Percentiles rank a stretch among this genome's conserved stretches.
Conservation (phyloP, 2,329 filamentous ascomycete genomes). For the Clonostachys rhizophaga region DNA sequence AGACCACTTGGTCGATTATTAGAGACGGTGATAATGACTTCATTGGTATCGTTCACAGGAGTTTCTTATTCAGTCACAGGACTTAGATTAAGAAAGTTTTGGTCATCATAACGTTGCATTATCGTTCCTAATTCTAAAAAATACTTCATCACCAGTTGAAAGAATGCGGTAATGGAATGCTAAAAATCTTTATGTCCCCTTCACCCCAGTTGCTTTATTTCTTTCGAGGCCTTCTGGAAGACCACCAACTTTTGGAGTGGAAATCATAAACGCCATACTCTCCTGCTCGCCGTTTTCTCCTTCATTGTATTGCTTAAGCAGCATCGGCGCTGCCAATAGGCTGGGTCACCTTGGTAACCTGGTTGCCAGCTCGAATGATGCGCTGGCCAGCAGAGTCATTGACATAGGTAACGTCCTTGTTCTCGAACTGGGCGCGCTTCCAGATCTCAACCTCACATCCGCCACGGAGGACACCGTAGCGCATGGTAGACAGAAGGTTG, state of each 20-base stretch:
- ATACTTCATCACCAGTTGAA: not conserved
- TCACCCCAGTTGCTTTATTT: too few species aligned
- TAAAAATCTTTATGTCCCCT: too few species aligned
- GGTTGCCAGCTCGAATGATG: slow-evolving; percentile 79
- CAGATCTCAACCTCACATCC: slow-evolving; percentile 90
- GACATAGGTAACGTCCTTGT: slow-evolving; percentile 75
- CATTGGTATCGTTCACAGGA: too few species aligned
- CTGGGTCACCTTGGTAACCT: slow-evolving; percentile 78
- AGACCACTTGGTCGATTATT: too few species aligned
- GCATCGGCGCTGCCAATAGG: slow-evolving; percentile 81
- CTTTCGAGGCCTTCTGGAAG: too few species aligned
- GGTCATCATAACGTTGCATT: too few species aligned
- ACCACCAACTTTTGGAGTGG: too few species aligned
- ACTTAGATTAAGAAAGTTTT: too few species aligned
- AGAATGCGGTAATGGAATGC: not conserved
- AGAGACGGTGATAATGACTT: too few species aligned
- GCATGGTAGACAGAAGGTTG: slow-evolving; percentile 84
- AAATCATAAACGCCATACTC: not conserved
- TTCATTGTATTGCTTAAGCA: slow-evolving; percentile 43
- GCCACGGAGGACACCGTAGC: slow-evolving; percentile 79
- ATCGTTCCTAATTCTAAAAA: too few species aligned
- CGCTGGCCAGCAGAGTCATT: slow-evolving; percentile 78
- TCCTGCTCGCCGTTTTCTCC: not conserved
- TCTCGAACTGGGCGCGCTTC: slow-evolving; percentile 81
- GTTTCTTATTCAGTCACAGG: too few species aligned